Conservation (phyloP, 495 filamentous ascomycete genomes). For the Chaetomidium leptoderma region DNA sequence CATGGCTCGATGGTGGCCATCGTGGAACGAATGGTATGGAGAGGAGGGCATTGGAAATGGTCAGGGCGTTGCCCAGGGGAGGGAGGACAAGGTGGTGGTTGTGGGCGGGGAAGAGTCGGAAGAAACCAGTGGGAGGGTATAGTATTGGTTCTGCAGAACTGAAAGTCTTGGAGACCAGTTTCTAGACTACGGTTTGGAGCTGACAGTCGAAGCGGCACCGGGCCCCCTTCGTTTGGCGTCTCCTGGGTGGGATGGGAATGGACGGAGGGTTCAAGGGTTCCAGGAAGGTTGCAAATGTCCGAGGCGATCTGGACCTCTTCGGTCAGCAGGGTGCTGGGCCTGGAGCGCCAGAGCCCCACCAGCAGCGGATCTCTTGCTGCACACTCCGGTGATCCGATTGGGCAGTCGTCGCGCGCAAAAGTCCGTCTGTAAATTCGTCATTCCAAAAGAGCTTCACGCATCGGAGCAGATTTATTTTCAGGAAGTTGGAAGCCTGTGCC, state of each 20-base stretch:
- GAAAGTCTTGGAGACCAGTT: not conserved
- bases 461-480: too few relatives aligned
- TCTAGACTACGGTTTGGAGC: not conserved
- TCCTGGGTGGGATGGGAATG: not conserved
- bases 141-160: not conserved
- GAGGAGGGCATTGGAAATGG: constrained; percentile 32
- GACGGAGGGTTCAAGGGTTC: not conserved
- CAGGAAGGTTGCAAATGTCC: not conserved
- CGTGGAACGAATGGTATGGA: constrained; percentile 33
- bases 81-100: not conserved
- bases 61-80: constrained; percentile 12
- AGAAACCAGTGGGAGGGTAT: not conserved
- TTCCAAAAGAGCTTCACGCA: too few relatives aligned
- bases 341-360: not conserved
- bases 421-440: too few relatives aligned
- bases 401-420: too few relatives aligned
- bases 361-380: not conserved
- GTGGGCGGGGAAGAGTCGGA: not conserved
- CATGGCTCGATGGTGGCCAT: constrained; percentile 58
- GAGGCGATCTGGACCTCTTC: not conserved
- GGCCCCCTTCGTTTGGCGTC: not conserved
- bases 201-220: not conserved
- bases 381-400: too few relatives aligned
- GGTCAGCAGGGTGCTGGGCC: constrained; percentile 3
- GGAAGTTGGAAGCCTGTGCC: too few relatives aligned